Evolutionary conservation across 257 asterid genomes (phyloP), one percentile per base, ranked within the genome.

Genomic region (Plectranthus barbatus): DNA sequence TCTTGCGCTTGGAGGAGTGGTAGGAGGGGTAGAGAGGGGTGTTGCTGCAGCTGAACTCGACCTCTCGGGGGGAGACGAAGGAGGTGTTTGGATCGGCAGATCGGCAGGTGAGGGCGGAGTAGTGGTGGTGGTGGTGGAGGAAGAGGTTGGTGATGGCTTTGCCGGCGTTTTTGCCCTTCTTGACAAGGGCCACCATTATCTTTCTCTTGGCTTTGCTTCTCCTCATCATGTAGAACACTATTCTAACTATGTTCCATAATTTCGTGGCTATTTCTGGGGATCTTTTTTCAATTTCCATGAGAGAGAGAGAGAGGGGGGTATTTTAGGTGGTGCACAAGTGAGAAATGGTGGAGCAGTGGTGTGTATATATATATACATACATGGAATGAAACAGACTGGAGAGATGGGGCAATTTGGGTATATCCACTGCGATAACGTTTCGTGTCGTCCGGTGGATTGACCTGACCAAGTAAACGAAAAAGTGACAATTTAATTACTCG

Each of bases 21-120:
- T n/a, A n/a, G n/a, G n/a, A n/a, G n/a, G n/a, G n/a, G 18, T 9
- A 17, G 47, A 49, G 29, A 0, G 85, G 83, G 40, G 70, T 80
- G 48, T 74, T 77, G 78, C 80, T 76, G 76, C 85, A 80, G 82
- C 85, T 80, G 76, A 80, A 80, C 44, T 80, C 76, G 64, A 77
- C 77, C 26, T 71, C 77, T 0, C 77, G 68, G 0, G 83, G 81
- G 5, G 81, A 72, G 1, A 77, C 20, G 72, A 74, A 77, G 23
- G 83, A 59, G 20, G 33, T 5, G 44, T 21, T 36, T 6, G 11
- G 18, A 67, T 77, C 81, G 59, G 51, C 18, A 10, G 79, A 63
- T 3, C 72, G 75, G 47, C 81, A 81, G 4, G 68, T 76, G 48
- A 79, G 71, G 60, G 77, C 55, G 17, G 80, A 63, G 71, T 73